Base-by-base conservation (phyloP, 371 early-diverging fungal species). In the Mortierella sp. region DNA sequence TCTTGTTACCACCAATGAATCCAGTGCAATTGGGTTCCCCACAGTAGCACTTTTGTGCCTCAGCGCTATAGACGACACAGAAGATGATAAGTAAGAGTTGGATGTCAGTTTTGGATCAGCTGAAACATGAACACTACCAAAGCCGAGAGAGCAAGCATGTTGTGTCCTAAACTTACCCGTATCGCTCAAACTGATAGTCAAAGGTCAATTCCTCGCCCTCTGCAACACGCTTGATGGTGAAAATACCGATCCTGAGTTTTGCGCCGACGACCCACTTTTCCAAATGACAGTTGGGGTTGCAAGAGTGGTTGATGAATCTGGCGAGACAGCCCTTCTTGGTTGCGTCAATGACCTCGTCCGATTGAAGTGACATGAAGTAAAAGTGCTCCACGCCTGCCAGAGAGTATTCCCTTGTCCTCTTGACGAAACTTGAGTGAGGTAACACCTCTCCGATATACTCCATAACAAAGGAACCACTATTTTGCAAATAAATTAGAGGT, bases 401-500 rank as follows among this genome's bases (percentile, higher is more conserved):
- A 68, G 91, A 92, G 79, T 98, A 98, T 58, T 92, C 92, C 47
- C 89, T 87, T 10, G 95, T 93, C 5, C 99, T 89, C 76, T 95
- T 93, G 41, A 92, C 83, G 79, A 98, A 98, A 73, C 92, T 92
- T 29, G 86, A 72, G 37, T 91, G 86, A 4, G 96, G 87, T 31
- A 99, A 91, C 2, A 99, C 95, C 82, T 99, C 99, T 39, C 99
- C 99, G 74, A 95, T 91, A 85, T 99, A 99, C 86, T 99, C 99
- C 90, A 97, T 95, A 63, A 99, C 93, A 86, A 99, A 98, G 37
- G 85, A 71, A 24, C 88, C 91, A 6, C 87, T 85, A 63, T 64
- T 16, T 29, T 40, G n/a, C n/a, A n/a, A n/a, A n/a, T n/a, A 39
- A 29, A 29, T 8, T n/a, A 31, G 19, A 22, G 34, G 8, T 26